Conservation (phyloP, 257 asterid species). For the Haberlea rhodopensis region DNA sequence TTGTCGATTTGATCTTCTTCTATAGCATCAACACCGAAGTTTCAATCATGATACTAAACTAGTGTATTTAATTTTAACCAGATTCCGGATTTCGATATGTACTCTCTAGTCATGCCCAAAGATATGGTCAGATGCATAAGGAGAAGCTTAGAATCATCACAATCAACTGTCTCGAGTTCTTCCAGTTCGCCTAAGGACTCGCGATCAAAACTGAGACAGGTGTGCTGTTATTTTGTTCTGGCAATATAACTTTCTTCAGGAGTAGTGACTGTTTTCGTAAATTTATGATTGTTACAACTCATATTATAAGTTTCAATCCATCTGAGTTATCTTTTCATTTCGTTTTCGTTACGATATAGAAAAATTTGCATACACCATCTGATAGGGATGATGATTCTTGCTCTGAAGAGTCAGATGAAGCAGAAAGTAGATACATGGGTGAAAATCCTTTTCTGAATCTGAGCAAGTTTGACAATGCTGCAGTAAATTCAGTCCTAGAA, state of each 20-base stretch:
- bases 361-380: conserved; percentile 27
- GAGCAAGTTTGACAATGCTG: conserved; percentile 37
- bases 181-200: conserved; percentile 48
- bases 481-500: conserved; percentile 40
- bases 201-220: conserved; percentile 45
- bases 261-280: background rate
- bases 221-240: conserved; percentile 21
- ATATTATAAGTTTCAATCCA: background rate
- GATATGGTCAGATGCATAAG: conserved; percentile 72
- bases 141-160: conserved; percentile 75
- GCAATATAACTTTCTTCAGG: background rate
- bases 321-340: conserved; percentile 20
- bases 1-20: background rate
- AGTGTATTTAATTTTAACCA: conserved; percentile 26
- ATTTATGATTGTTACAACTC: background rate
- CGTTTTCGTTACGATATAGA: conserved; percentile 36
- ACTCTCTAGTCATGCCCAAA: conserved; percentile 72
- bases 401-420: conserved; percentile 84
- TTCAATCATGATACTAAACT: background rate
- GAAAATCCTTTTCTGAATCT: conserved; percentile 39
- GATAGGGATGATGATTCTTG: conserved; percentile 45
- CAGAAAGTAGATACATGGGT: conserved; percentile 77
- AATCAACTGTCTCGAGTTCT: conserved; percentile 58
- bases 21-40: conserved; percentile 15
- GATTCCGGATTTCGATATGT: conserved; percentile 76